Percentiles rank a stretch among this genome's conserved stretches.
These are phyloP conservation scores for Pleurotus djamor DNA, from an alignment of 768 basidiomycete species.

Conservation along the genomic window DNA sequence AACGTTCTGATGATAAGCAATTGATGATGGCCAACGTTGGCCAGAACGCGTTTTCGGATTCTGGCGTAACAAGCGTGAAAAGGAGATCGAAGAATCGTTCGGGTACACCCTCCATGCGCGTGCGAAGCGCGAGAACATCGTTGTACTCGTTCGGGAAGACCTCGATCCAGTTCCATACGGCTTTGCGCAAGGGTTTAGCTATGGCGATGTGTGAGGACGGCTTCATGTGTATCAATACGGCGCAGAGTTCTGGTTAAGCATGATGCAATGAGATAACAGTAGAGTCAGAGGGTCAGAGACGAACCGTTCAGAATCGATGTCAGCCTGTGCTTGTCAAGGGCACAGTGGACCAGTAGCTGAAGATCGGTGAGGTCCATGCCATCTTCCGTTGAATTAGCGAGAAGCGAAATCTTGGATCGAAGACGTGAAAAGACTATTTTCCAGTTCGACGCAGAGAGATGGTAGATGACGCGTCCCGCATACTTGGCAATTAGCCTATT, in stretches of 20 bases:
- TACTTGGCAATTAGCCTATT: constrained; percentile 66
- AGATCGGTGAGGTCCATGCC: constrained; percentile 71
- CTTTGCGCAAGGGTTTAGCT: constrained; percentile 68
- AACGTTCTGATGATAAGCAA: constrained; percentile 72
- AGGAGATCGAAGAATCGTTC: constrained; percentile 87
- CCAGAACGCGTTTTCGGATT: constrained; percentile 63
- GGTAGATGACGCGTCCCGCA: constrained; percentile 78
- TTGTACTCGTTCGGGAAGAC: constrained; percentile 77
- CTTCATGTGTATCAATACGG: constrained; percentile 80
- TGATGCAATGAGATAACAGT: background rate
- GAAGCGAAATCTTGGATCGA: constrained; percentile 61
- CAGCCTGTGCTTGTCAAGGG: constrained; percentile 68
- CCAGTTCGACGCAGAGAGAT: constrained; percentile 90
- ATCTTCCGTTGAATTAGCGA: constrained; percentile 44
- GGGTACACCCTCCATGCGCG: constrained; percentile 74
- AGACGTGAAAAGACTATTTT: constrained; percentile 69
- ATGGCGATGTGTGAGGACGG: constrained; percentile 70
- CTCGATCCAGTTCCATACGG: constrained; percentile 91
- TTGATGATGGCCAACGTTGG: constrained; percentile 77
- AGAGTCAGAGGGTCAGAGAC: constrained; percentile 12
- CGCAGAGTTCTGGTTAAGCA: constrained; percentile 68
- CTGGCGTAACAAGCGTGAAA: constrained; percentile 43
- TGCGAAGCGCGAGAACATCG: constrained; percentile 60
- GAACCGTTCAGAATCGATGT: constrained; percentile 68
- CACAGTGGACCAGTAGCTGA: constrained; percentile 74